A percentile compares a stretch with the other conserved stretches of the same genome.
Evolutionary conservation across 1,139 yeast species (phyloP).

Genomic region (Sugiyamaella japonica): DNA sequence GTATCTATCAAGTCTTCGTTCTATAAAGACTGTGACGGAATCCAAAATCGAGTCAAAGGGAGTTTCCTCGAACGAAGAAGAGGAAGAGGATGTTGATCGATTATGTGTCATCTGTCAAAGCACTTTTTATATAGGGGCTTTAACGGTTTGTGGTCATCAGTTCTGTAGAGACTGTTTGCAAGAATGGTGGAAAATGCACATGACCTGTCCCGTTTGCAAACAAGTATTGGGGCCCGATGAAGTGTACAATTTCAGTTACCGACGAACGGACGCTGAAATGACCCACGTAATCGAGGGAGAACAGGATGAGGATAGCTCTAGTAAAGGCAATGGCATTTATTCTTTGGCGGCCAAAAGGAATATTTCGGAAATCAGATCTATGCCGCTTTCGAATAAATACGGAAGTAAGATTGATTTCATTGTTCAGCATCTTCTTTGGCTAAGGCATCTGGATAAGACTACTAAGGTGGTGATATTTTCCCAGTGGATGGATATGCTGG

Average conservation of each 20-base stretch:
- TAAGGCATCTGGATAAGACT: constrained; percentile 56
- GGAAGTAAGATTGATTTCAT: constrained; percentile 88
- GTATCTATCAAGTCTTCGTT: constrained; percentile 55
- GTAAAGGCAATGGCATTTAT: constrained; percentile 27
- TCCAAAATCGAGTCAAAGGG: background rate
- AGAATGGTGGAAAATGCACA: constrained; percentile 63
- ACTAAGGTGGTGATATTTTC: constrained; percentile 85
- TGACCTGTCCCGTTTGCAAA: constrained; percentile 80
- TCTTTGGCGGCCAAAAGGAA: constrained; percentile 26
- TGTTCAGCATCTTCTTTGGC: constrained; percentile 62
- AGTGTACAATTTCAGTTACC: constrained; percentile 59
- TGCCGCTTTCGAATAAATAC: constrained; percentile 40
- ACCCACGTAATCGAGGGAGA: constrained; percentile 12
- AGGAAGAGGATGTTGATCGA: constrained; percentile 41
- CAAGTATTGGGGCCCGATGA: constrained; percentile 46
- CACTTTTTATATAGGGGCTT: constrained; percentile 66
- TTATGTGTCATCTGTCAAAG: constrained; percentile 78
- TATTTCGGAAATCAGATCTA: constrained; percentile 25
- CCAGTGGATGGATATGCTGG: constrained; percentile 79
- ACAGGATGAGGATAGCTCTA: constrained; percentile 13
- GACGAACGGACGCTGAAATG: constrained; percentile 20
- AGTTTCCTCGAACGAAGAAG: background rate
- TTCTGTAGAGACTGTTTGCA: constrained; percentile 76
- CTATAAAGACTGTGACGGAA: background rate
- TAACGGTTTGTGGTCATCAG: constrained; percentile 87